Base-by-base conservation (phyloP, 352 stramenopile species). In the Thalassiosira livingstoniorum region DNA sequence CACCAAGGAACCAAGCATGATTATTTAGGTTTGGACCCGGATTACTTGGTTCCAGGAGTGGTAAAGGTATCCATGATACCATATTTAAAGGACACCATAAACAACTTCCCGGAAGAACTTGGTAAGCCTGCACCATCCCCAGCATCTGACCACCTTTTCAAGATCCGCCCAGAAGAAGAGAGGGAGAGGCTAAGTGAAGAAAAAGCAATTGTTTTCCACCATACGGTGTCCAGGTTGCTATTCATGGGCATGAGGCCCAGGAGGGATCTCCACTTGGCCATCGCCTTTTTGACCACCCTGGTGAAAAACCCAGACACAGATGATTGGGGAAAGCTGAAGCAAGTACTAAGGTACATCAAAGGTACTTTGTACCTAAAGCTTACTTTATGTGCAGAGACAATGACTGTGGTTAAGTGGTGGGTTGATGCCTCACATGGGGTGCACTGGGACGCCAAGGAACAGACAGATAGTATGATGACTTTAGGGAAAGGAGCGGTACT, bases 371-470 rank as follows among this genome's bases (percentile, higher is more conserved):
- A 76, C 32, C 27, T 89, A 15, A 29, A 25, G 18, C 53, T 86
- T 4, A 71, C 27, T 25, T 29, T 75, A 4, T 25, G 2, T 15
- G 31, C 58, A 21, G 55, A 70, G 13, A 57, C 67, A 27, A 15
- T 67, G 23, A 10, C 34, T 1, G 43, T 47, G 2, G 1, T 79
- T 1, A 68, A 77, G 45, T 86, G 73, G 75, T 84, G 54, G 32
- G 72, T 91, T 0, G 78, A 89, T 75, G 73, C 66, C 21, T 84
- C 82, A 2, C 86, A 79, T 67, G 74, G 61, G 3, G 75, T 89
- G 7, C 85, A 91, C 58, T 31, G 27, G 15, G 78, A 91, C 47
- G 77, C 80, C 47, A 54, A 64, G 21, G 84, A 82, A n/a, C 85
- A 91, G 35, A 86, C 82, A 47, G 87, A 83, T 27, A 80, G n/a